Evolutionary conservation across 2,329 filamentous ascomycete genomes (phyloP), one percentile per base, ranked within the genome.

Genomic region (Trichoderma semiorbis): DNA sequence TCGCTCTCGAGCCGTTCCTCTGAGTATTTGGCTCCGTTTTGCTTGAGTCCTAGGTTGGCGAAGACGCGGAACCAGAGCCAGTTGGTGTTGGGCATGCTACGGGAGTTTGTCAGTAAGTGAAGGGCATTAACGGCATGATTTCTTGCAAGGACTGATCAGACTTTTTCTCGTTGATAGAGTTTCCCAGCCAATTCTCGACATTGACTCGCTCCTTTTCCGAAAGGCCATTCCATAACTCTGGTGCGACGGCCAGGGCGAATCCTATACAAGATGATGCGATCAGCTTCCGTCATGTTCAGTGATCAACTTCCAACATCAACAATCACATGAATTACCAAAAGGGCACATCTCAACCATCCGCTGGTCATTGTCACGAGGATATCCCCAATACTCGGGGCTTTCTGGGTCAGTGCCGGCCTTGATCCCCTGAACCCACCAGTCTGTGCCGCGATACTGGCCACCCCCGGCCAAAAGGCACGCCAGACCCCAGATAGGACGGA

Each of bases 31-130:
- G 90, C 92, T 1, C 91, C 91, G 75, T 94, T 93, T 75, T 91
- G 92, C 78, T 92, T 91, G 39, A 95, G 81, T 0, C 92, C 92
- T 1, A 95, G 85, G 75, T 95, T 95, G 50, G 92, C 92, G 78
- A 95, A 95, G 6, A 95, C 92, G 50, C 93, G 89, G 78, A 95
- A 95, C 93, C 93, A 95, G 5, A 95, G 85, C 91, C 91, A 91
- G 74, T 86, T 87, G 24, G 87, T 89, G 76, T 89, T 87, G 2
- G 87, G 88, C 88, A 95, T 95, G 73, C 92, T 94, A 11, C 11
- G 8, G 8, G n/a, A 43, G 1, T 16, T 14, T 28, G 50, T 65
- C 18, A 70, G 69, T 64, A 10, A 60, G 24, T 57, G 26, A 50
- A 53, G 39, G 30, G 6, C 1, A 24, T 34, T 21, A 7, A 21